Evolutionary conservation across 495 filamentous ascomycete genomes (phyloP), one percentile per base, ranked within the genome.

Genomic region (Pyronema domesticum): DNA sequence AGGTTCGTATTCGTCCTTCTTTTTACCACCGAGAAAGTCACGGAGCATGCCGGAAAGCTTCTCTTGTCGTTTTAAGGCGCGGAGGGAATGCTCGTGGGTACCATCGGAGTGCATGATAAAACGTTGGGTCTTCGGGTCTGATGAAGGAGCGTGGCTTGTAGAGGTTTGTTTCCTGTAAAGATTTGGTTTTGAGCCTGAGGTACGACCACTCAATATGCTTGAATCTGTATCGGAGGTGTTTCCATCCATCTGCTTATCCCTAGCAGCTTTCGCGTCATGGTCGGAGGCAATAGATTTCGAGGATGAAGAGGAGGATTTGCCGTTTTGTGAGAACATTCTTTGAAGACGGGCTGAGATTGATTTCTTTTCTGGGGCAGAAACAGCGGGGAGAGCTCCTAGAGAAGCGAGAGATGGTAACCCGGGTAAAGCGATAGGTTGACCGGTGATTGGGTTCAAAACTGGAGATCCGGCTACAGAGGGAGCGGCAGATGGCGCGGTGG

Each of bases 41-140:
- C 87, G 82, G 58, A 94, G 78, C 73, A 98, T 81, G 63, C 89
- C 85, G n/a, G 84, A 81, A 54, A 98, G 72, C 66, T 95, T 98
- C 70, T 98, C 89, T 68, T 98, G 89, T 46, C 91, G 77, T 65
- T 86, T 86, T 49, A 82, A 80, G 56, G 81, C 83, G 64, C 85
- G 89, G 14, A 98, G 77, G 59, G 86, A 75, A 65, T 98, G 91
- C 55, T 83, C 80, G 63, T 98, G 91, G 7, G 78, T 76, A 60
- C 82, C 82, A 57, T 85, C 78, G 3, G 73, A 66, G 37, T 73
- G 65, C 15, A 73, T 54, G 63, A 78, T 77, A 62, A 82, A 86
- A 13, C 82, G 76, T 60, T 72, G 75, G 35, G 64, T 54, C 52
- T 60, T 56, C 30, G 40, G 19, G 33, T 59, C 46, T 35, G 50